These are phyloP conservation scores for Cercophora sp. DNA, from an alignment of 495 filamentous ascomycete genomes.

Conservation along the genomic window DNA sequence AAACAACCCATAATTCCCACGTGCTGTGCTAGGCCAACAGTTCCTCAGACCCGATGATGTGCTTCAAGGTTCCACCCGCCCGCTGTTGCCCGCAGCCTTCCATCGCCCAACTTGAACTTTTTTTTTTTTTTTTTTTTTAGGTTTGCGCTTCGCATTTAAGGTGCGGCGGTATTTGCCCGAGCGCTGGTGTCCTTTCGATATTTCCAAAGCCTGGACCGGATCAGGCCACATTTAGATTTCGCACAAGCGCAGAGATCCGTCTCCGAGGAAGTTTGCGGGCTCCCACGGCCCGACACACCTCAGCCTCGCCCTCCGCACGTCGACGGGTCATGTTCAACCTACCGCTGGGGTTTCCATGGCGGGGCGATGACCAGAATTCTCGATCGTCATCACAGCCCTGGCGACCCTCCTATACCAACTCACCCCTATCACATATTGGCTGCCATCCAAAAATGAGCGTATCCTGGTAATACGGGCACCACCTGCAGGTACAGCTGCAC, in stretches of 20 bases:
- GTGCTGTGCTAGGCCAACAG: not conserved
- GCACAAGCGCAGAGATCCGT: not conserved
- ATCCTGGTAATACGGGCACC: constrained; percentile 8
- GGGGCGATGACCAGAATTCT: too few species aligned
- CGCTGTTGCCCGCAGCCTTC: too few species aligned
- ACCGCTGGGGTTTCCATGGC: not conserved
- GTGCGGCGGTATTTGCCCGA: too few species aligned
- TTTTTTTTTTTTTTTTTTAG: too few species aligned
- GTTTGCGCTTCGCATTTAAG: not conserved
- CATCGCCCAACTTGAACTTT: too few species aligned
- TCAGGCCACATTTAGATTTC: too few species aligned
- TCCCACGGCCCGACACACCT: not conserved
- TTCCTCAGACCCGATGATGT: not conserved
- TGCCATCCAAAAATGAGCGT: constrained; percentile 1
- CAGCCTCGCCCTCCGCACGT: not conserved
- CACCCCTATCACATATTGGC: constrained; percentile 2
- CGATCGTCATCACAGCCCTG: too few species aligned
- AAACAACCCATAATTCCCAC: constrained; percentile 1
- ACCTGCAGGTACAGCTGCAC: constrained; percentile 10
- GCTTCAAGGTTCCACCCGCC: not conserved
- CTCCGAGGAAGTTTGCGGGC: not conserved
- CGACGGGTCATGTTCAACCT: not conserved
- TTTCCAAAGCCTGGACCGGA: too few species aligned
- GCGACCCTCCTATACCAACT: not conserved
- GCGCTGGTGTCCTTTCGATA: too few species aligned